phyloP scores from a whole-genome alignment of 164 flowering plant species.

The Nymphaea thermarum region DNA sequence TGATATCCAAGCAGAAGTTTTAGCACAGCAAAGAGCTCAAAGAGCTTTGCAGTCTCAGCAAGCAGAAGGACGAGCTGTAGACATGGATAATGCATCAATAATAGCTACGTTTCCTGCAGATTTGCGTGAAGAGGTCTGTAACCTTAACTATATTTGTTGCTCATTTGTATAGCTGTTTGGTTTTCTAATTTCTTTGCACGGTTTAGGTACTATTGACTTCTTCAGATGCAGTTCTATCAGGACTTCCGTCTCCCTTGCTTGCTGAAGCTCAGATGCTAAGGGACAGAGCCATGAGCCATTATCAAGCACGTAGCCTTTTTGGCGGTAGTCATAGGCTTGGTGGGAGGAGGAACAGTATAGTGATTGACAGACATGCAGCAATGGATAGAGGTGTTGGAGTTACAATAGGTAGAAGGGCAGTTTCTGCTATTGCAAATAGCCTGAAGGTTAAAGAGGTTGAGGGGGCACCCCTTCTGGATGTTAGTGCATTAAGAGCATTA shows the following conservation, averaged over 20 bases:
- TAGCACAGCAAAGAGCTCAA: constrained; percentile 92
- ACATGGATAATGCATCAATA: constrained; percentile 96
- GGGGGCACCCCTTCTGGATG: constrained; percentile 78
- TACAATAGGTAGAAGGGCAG: constrained; percentile 51
- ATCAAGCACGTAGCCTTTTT: constrained; percentile 81
- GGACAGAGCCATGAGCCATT: constrained; percentile 91
- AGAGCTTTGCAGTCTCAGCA: constrained; percentile 54
- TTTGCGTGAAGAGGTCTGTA: constrained; percentile 83
- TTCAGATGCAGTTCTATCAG: constrained; percentile 83
- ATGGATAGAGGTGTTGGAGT: constrained; percentile 90
- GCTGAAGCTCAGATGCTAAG: constrained; percentile 97
- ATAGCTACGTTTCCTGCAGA: constrained; percentile 98
- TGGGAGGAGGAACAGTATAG: constrained; percentile 53
- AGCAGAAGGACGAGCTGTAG: constrained; percentile 89
- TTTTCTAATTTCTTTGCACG: constrained; percentile 1
- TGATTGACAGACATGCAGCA: constrained; percentile 63
- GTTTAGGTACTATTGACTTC: constrained; percentile 86
- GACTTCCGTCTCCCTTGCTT: constrained; percentile 76
- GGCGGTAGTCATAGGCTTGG: constrained; percentile 60
- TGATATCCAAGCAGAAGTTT: constrained; percentile 92
- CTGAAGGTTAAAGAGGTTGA: constrained; percentile 71
- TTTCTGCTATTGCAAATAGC: constrained; percentile 43
- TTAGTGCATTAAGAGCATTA: constrained; percentile 64
- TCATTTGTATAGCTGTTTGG: background rate
- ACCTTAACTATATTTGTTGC: background rate